These are phyloP conservation scores for Mucor ambiguus DNA, from an alignment of 371 early-diverging fungal species.

Conservation along the genomic window DNA sequence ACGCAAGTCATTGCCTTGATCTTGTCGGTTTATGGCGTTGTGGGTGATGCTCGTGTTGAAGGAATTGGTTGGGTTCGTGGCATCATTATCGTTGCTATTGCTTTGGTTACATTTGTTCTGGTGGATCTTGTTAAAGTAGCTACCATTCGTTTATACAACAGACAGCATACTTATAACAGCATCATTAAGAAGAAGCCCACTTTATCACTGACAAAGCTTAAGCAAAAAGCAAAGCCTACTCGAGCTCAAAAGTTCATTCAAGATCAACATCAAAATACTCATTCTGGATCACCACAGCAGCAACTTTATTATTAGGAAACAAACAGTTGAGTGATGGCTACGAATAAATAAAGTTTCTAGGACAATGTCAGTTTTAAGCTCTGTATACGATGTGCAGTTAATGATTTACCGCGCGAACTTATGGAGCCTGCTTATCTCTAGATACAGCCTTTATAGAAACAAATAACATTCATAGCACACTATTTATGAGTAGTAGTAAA, in stretches of 20 bases:
- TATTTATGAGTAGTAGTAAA: too few species aligned
- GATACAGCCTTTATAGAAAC: too few species aligned
- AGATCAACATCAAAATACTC: constrained; percentile 7
- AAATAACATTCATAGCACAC: too few species aligned
- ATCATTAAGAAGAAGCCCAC: constrained; percentile 15
- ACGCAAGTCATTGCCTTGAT: constrained; percentile 93
- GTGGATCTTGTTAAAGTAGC: constrained; percentile 84
- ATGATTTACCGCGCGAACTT: too few species aligned
- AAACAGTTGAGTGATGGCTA: too few species aligned
- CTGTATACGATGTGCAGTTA: too few species aligned
- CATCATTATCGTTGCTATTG: constrained; percentile 61
- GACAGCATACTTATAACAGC: background rate
- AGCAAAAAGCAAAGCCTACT: constrained; percentile 4
- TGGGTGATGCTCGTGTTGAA: constrained; percentile 32
- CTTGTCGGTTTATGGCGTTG: constrained; percentile 78
- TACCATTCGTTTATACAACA: constrained; percentile 71
- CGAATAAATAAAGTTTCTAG: too few species aligned
- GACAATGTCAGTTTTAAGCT: too few species aligned
- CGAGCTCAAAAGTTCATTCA: constrained; percentile 40
- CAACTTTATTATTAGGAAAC: background rate
- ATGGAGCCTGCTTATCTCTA: too few species aligned
- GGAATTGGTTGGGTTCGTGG: constrained; percentile 61
- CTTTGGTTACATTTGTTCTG: constrained; percentile 69
- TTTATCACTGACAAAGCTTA: background rate
- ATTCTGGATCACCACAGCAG: background rate